phyloP scores from a whole-genome alignment of 805 yeast species.

The Phaffomyces antillensis region DNA sequence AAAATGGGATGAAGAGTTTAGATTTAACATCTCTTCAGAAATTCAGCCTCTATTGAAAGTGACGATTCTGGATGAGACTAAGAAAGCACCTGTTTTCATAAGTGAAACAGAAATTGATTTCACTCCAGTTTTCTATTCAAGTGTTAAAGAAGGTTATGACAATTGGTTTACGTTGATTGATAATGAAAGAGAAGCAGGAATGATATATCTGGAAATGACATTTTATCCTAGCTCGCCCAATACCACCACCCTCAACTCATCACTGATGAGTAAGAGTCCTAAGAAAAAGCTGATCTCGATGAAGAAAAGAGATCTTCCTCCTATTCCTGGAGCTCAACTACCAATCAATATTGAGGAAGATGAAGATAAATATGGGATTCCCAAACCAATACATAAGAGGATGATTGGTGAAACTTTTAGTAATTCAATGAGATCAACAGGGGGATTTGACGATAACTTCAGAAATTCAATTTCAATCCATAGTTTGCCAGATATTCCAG shows the following conservation, averaged over 20 bases:
- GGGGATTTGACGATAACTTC: neutral
- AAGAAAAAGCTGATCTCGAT: neutral
- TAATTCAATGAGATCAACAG: no score
- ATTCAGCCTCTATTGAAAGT: constrained; percentile 58
- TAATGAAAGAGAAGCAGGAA: constrained; percentile 77
- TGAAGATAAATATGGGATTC: constrained; percentile 7
- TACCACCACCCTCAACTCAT: neutral
- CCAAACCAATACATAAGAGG: constrained; percentile 19
- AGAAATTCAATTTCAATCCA: constrained; percentile 11
- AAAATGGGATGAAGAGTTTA: constrained; percentile 70
- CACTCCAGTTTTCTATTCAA: constrained; percentile 59
- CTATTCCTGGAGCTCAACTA: constrained; percentile 19
- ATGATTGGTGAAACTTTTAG: no score
- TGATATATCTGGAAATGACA: constrained; percentile 83
- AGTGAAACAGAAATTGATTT: constrained; percentile 79
- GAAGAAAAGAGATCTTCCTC: constrained; percentile 21
- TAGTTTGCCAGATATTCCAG: constrained; percentile 21
- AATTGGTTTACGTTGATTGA: constrained; percentile 71
- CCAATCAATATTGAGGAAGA: neutral
- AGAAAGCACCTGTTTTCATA: constrained; percentile 78
- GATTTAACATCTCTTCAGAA: constrained; percentile 59
- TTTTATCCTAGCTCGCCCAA: constrained; percentile 55
- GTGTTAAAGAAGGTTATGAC: constrained; percentile 72
- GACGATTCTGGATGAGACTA: constrained; percentile 78
- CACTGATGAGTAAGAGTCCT: constrained; percentile 2